Conservation (phyloP, 2,329 filamentous ascomycete species). For the Diaporthe helianthi region DNA sequence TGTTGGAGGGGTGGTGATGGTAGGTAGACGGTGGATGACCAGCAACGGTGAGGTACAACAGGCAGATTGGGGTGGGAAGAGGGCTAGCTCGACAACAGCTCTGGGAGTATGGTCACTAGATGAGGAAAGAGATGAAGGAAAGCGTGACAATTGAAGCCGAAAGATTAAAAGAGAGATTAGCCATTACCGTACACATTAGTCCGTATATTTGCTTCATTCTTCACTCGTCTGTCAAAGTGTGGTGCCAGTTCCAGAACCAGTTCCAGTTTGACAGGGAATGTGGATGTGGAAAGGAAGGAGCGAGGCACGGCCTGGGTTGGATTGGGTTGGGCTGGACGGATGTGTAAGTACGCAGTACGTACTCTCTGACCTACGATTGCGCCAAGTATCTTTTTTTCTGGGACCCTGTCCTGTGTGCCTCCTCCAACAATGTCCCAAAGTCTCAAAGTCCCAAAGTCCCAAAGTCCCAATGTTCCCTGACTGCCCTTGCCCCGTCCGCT, state of each 20-base stretch:
- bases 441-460: not conserved
- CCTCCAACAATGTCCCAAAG: not conserved
- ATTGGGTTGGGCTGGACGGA: slow-evolving; percentile 26
- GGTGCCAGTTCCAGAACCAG: slow-evolving; percentile 26
- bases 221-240: slow-evolving; percentile 26
- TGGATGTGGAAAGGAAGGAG: slow-evolving; percentile 29
- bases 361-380: slow-evolving; percentile 14
- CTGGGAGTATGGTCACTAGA: slow-evolving; percentile 24
- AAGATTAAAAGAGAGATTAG: slow-evolving; percentile 27
- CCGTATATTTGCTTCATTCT: slow-evolving; percentile 27
- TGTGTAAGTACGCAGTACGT: slow-evolving; percentile 25
- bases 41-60: slow-evolving; percentile 11
- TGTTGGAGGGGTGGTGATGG: not conserved
- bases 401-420: not conserved
- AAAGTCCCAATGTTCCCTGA: not conserved
- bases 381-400: slow-evolving; percentile 19
- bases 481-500: slow-evolving; percentile 8
- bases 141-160: slow-evolving; percentile 19
- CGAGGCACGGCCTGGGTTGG: slow-evolving; percentile 28
- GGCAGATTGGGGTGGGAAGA: slow-evolving; percentile 6
- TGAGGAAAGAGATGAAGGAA: slow-evolving; percentile 12
- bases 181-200: slow-evolving; percentile 26
- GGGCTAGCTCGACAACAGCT: slow-evolving; percentile 21
- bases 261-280: slow-evolving; percentile 23
- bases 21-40: not conserved